Evolutionary conservation across 2,329 filamentous ascomycete species (phyloP).

Genomic region (Rhynchosporium graminicola): DNA sequence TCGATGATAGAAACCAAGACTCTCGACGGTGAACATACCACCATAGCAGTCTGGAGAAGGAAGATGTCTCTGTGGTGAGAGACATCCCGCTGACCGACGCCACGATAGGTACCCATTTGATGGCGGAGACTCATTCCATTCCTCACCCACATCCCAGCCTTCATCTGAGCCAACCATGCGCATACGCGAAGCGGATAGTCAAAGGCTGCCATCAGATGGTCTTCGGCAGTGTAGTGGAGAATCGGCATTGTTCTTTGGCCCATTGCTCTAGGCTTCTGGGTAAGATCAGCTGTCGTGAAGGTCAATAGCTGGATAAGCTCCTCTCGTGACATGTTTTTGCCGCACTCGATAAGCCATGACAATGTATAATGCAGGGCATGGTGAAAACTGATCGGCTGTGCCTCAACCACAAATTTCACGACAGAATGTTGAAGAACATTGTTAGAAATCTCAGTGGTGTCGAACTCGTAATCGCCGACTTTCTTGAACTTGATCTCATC

Average conservation of each 20-base stretch:
- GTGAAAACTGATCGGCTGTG: conserved; percentile 93
- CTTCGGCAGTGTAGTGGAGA: conserved; percentile 64
- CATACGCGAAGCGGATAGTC: conserved; percentile 93
- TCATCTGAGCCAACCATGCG: conserved; percentile 97
- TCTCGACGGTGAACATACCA: conserved; percentile 78
- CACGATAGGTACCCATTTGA: conserved; percentile 91
- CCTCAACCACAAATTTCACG: conserved; percentile 85
- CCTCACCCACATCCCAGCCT: conserved; percentile 96
- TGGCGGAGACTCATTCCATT: conserved; percentile 96
- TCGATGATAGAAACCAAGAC: conserved; percentile 90
- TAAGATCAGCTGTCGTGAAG: conserved; percentile 71
- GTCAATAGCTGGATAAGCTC: conserved; percentile 68
- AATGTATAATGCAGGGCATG: conserved; percentile 94
- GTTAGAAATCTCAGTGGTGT: conserved; percentile 44
- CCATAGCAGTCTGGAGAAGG: conserved; percentile 85
- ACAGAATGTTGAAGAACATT: conserved; percentile 56
- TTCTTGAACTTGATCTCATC: conserved; percentile 81
- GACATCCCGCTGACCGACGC: conserved; percentile 85
- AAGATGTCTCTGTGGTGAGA: conserved; percentile 95
- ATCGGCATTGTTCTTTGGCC: conserved; percentile 56
- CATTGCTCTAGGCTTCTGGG: conserved; percentile 63
- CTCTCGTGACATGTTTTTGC: conserved; percentile 69
- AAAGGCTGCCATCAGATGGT: conserved; percentile 83
- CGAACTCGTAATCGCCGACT: conserved; percentile 78
- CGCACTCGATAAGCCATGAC: conserved; percentile 93